A percentile compares a stretch with the other conserved stretches of the same genome.
Evolutionary conservation across 1,284 basidiomycete species (phyloP).

Genomic region (Mrakiaceae sp.): DNA sequence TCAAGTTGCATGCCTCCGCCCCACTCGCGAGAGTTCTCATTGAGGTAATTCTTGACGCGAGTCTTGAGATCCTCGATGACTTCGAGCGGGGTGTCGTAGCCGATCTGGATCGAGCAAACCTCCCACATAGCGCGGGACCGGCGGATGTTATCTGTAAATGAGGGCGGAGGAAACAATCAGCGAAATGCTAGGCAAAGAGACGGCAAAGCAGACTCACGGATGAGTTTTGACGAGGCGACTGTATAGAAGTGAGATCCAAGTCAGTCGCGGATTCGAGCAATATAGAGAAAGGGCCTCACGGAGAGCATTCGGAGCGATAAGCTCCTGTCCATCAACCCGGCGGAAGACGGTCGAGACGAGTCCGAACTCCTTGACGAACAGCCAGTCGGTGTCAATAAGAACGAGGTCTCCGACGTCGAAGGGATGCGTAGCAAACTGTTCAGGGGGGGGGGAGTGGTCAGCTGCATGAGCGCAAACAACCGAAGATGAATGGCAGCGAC

Average conservation of each 20-base stretch:
- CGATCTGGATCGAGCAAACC: slow-evolving; percentile 50
- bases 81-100: slow-evolving; percentile 42
- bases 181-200: neutral
- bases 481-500: neutral
- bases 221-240: slow-evolving; percentile 56
- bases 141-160: slow-evolving; percentile 14
- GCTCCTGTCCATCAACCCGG: slow-evolving; percentile 62
- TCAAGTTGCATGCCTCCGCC: slow-evolving; percentile 30
- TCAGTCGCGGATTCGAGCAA: too few species aligned
- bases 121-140: slow-evolving; percentile 51
- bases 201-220: slow-evolving; percentile 43
- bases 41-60: slow-evolving; percentile 50
- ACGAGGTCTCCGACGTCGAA: slow-evolving; percentile 68
- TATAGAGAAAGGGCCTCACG: slow-evolving; percentile 7
- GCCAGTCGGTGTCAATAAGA: slow-evolving; percentile 51
- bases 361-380: slow-evolving; percentile 65
- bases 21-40: slow-evolving; percentile 63
- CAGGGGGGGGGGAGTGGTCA: neutral
- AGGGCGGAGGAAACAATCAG: neutral
- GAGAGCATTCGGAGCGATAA: slow-evolving; percentile 69
- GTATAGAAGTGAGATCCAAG: too few species aligned
- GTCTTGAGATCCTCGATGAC: slow-evolving; percentile 52
- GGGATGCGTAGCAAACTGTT: slow-evolving; percentile 9
- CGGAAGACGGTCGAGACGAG: slow-evolving; percentile 69
- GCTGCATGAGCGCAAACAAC: neutral